A percentile compares a stretch with the other conserved stretches of the same genome.
Evolutionary conservation across 2,329 filamentous ascomycete species (phyloP).

Genomic region (Beauveria varroae): DNA sequence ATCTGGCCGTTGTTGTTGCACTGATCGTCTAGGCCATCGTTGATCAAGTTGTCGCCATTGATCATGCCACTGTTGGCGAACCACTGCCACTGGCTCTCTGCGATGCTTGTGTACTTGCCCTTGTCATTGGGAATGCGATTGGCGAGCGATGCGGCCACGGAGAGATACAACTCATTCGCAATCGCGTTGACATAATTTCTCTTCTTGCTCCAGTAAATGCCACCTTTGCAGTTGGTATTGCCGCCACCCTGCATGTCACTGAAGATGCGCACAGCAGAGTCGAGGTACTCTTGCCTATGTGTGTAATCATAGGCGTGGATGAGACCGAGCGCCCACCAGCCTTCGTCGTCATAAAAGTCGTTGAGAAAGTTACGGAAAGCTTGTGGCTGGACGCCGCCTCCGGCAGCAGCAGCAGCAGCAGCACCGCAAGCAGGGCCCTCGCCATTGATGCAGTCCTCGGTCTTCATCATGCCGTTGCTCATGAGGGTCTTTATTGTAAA

Average conservation of each 20-base stretch:
- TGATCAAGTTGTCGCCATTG: slow-evolving; percentile 41
- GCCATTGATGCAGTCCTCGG: slow-evolving; percentile 27
- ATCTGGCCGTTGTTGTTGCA: slow-evolving; percentile 45
- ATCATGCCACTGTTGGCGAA: slow-evolving; percentile 44
- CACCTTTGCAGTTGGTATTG: slow-evolving; percentile 41
- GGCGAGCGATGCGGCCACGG: slow-evolving; percentile 45
- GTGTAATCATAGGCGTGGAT: slow-evolving; percentile 51
- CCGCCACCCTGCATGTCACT: slow-evolving; percentile 46
- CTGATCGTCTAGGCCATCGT: slow-evolving; percentile 42
- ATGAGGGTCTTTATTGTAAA: slow-evolving; percentile 30
- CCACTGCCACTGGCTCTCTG: slow-evolving; percentile 45
- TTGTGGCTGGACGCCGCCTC: neutral
- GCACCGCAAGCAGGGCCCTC: neutral
- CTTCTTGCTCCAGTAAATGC: slow-evolving; percentile 50
- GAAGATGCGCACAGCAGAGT: slow-evolving; percentile 45
- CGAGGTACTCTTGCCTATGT: slow-evolving; percentile 40
- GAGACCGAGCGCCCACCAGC: slow-evolving; percentile 56
- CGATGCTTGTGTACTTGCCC: slow-evolving; percentile 36
- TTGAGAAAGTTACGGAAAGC: slow-evolving; percentile 39
- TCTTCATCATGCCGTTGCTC: slow-evolving; percentile 27
- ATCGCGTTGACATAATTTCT: slow-evolving; percentile 45
- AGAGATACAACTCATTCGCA: slow-evolving; percentile 50
- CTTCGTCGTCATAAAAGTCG: slow-evolving; percentile 51
- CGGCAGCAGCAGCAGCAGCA: neutral
- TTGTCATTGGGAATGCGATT: slow-evolving; percentile 35